A percentile compares a stretch with the other conserved stretches of the same genome.
phyloP scores from a whole-genome alignment of 495 filamentous ascomycete species.

The Hypoxylon fuscum region DNA sequence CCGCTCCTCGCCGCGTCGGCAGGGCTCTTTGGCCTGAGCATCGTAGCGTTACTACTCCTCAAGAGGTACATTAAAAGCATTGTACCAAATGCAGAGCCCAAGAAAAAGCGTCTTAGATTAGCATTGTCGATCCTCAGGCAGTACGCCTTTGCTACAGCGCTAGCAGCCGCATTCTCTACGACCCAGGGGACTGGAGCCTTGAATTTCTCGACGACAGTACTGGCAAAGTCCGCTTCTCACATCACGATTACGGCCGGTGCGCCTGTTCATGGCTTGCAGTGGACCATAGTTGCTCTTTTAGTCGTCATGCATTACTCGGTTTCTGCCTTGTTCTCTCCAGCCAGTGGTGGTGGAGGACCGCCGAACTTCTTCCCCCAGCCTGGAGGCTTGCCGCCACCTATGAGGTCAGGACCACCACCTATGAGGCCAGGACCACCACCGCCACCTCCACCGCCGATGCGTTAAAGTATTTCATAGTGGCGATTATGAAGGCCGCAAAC shows the following conservation, averaged over 20 bases:
- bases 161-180: slow-evolving; percentile 9
- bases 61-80: slow-evolving; percentile 1
- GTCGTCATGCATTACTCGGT: slow-evolving; percentile 6
- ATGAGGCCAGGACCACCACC: no score
- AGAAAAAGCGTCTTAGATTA: neutral
- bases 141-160: slow-evolving; percentile 5
- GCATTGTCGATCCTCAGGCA: slow-evolving; percentile 1
- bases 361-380: no score
- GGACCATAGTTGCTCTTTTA: slow-evolving; percentile 7
- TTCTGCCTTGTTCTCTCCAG: slow-evolving; percentile 1
- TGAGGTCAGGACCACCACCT: no score
- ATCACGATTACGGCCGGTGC: neutral
- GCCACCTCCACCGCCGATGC: no score
- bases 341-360: no score
- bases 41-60: neutral
- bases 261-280: slow-evolving; percentile 10
- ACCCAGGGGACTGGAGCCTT: slow-evolving; percentile 7
- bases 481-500: no score
- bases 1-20: neutral
- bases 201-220: neutral
- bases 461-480: no score
- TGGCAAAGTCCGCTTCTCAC: neutral
- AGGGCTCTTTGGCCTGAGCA: neutral
- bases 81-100: neutral
- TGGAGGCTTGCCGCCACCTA: no score